A percentile compares a stretch with the other conserved stretches of the same genome.
Conservation (phyloP, 1,284 basidiomycete genomes). For the Cutaneotrichosporon dermatis region DNA sequence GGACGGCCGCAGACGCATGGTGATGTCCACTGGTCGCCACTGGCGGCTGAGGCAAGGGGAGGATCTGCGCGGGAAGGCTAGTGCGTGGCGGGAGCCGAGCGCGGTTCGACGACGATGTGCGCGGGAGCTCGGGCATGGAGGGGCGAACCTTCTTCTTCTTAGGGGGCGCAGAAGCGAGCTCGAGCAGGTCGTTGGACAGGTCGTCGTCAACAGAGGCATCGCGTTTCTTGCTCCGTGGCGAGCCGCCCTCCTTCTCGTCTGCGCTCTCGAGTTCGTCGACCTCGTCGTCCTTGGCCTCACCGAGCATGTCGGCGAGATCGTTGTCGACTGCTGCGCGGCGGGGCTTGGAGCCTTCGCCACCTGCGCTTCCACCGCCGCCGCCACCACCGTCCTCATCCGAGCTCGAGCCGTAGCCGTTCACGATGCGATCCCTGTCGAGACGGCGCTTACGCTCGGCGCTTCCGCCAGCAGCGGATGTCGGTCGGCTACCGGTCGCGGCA, state of each 20-base stretch:
- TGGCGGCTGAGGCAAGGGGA: background rate
- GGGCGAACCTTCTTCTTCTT: slow-evolving; percentile 34
- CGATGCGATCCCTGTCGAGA: slow-evolving; percentile 29
- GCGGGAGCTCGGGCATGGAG: slow-evolving; percentile 5
- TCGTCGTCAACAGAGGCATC: slow-evolving; percentile 32
- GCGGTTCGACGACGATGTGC: slow-evolving; percentile 1
- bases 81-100: slow-evolving; percentile 10
- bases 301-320: slow-evolving; percentile 28
- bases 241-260: slow-evolving; percentile 16
- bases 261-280: slow-evolving; percentile 32
- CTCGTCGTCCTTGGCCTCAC: slow-evolving; percentile 12
- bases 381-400: slow-evolving; percentile 20
- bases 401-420: slow-evolving; percentile 35
- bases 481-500: slow-evolving; percentile 6
- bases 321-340: slow-evolving; percentile 18
- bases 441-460: slow-evolving; percentile 20
- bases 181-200: slow-evolving; percentile 31
- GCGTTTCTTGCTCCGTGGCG: slow-evolving; percentile 24
- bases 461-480: slow-evolving; percentile 12
- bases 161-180: slow-evolving; percentile 36
- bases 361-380: background rate
- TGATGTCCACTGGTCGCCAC: background rate
- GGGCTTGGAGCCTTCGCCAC: background rate
- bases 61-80: slow-evolving; percentile 5
- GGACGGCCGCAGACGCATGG: slow-evolving; percentile 1